Evolutionary conservation across 2,329 filamentous ascomycete species (phyloP), one percentile per base, ranked within the genome.

Genomic region (Dothiorella sarmentorum): DNA sequence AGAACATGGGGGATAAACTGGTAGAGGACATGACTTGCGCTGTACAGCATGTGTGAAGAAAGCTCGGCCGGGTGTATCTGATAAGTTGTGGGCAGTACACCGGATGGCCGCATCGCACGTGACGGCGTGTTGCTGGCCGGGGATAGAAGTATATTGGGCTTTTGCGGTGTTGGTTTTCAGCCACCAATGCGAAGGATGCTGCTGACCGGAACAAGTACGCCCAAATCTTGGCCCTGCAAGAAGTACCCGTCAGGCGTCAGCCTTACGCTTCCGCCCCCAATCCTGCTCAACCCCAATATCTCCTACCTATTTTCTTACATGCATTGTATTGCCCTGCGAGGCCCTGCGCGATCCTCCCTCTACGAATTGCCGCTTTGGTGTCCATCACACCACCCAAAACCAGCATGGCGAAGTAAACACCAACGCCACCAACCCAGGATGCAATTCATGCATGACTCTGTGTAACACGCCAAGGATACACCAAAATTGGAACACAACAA

Each of bases 121-220:
- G 44, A 33, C 1, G 26, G 27, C 44, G n/a, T 47, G 26, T 33
- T 45, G 44, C 24, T 47, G 44, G 26, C 26, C 44, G 17, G 26
- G 44, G 44, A 26, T 47, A 31, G 3, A 31, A 27, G 44, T 27
- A 27, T 31, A 7, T 26, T 13, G 44, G 26, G 22, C 24, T 9
- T 45, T 29, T 45, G 42, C 42, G 5, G 44, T 13, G 17, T 47
- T 33, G 44, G 26, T 18, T 31, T 20, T 17, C 44, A 17, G 27
- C 44, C 44, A 47, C 44, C 27, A 47, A 47, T 27, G 44, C 44
- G 27, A 47, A 47, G 44, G 44, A 31, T 33, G 27, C 26, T 47
- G 44, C 44, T 31, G 26, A 31, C 7, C 26, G 44, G 27, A 31
- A 17, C 26, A 44, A 4, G 11, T 29, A 17, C 31, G 44, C 26